Evolutionary conservation across 2,329 filamentous ascomycete species (phyloP).

Genomic region (Fusarium torreyae): DNA sequence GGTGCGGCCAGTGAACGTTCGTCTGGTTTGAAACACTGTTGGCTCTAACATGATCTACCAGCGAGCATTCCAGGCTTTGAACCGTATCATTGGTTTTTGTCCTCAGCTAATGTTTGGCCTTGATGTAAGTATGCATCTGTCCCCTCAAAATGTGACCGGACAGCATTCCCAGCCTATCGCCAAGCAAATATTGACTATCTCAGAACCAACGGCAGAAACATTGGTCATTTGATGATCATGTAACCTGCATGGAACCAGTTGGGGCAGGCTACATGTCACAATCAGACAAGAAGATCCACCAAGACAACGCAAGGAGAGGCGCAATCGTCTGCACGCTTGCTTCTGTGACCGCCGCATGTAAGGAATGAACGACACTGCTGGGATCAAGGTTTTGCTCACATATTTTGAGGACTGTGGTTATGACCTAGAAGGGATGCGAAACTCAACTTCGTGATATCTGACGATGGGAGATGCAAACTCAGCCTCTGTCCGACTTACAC

Average conservation of each 20-base stretch:
- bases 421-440: background rate
- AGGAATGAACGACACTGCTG: background rate
- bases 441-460: background rate
- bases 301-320: conserved; percentile 5
- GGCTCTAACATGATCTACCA: conserved; percentile 13
- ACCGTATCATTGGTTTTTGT: conserved; percentile 8
- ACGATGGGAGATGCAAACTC: background rate
- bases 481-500: background rate
- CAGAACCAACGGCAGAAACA: conserved; percentile 30
- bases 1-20: background rate
- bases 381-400: background rate
- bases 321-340: background rate
- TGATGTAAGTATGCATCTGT: conserved; percentile 3
- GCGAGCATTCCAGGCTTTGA: conserved; percentile 17
- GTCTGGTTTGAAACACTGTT: conserved; percentile 16
- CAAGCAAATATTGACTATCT: conserved; percentile 8
- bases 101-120: background rate
- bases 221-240: conserved; percentile 8
- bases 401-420: background rate
- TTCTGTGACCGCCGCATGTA: conserved; percentile 14
- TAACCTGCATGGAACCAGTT: background rate
- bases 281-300: background rate
- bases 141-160: background rate
- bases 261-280: background rate
- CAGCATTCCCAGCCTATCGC: conserved; percentile 5